phyloP scores from a whole-genome alignment of 495 filamentous ascomycete species.

The Aspergillus campestris region DNA sequence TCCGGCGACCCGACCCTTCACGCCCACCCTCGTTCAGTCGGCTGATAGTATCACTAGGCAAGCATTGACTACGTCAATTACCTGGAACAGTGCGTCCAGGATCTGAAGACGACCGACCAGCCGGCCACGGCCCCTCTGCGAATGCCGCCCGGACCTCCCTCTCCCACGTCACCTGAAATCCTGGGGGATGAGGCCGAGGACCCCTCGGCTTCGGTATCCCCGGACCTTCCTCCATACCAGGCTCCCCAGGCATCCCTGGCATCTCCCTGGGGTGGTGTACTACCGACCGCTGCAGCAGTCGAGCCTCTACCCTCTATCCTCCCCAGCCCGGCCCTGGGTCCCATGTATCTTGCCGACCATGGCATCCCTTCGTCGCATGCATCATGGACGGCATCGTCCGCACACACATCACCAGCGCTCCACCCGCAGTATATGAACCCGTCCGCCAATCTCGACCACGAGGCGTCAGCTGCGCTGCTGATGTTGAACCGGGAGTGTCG shows the following conservation, averaged over 20 bases:
- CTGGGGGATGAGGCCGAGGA: constrained; percentile 14
- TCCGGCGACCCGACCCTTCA: constrained; percentile 1
- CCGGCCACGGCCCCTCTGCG: constrained; percentile 8
- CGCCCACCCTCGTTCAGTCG: background rate
- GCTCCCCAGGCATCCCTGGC: constrained; percentile 27
- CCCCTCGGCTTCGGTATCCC: constrained; percentile 28
- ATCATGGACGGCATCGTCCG: constrained; percentile 15
- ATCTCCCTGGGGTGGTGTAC: constrained; percentile 27
- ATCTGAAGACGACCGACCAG: constrained; percentile 58
- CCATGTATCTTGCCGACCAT: constrained; percentile 17
- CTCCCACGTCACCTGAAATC: constrained; percentile 32
- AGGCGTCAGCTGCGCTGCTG: constrained; percentile 70
- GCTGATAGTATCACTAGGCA: constrained; percentile 43
- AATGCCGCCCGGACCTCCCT: constrained; percentile 19
- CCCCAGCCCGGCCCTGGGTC: constrained; percentile 35
- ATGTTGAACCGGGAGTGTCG: constrained; percentile 69
- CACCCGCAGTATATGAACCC: constrained; percentile 15
- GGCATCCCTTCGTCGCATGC: constrained; percentile 14
- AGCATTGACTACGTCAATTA: constrained; percentile 97
- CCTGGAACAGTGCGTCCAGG: constrained; percentile 77
- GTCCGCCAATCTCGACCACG: constrained; percentile 53
- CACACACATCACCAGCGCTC: constrained; percentile 28
- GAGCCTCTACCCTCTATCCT: constrained; percentile 30
- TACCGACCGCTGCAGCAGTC: constrained; percentile 17
- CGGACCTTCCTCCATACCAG: constrained; percentile 22